Evolutionary conservation across 2,329 filamentous ascomycete genomes (phyloP).

Genomic region (Westerdykella aurantiaca): DNA sequence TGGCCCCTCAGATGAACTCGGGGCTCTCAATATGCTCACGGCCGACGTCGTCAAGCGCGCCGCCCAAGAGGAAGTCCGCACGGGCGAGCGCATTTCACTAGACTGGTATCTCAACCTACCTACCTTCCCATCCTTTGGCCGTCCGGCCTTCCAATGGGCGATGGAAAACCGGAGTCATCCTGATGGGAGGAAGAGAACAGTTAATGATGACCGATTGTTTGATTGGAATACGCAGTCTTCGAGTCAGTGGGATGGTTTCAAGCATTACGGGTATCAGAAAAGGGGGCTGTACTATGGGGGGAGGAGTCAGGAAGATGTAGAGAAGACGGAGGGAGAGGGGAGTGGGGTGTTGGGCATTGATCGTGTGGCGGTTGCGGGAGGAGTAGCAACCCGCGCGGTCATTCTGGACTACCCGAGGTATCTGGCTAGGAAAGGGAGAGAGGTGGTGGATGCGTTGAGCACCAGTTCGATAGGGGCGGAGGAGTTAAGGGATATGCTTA

Average conservation of each 20-base stretch:
- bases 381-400: slow-evolving; percentile 26
- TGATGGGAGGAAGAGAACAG: slow-evolving; percentile 22
- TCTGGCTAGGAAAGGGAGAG: slow-evolving; percentile 14
- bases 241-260: slow-evolving; percentile 38
- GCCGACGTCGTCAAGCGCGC: slow-evolving; percentile 40
- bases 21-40: slow-evolving; percentile 52
- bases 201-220: slow-evolving; percentile 34
- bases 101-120: slow-evolving; percentile 41
- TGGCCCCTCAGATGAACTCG: slow-evolving; percentile 47
- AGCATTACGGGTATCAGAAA: slow-evolving; percentile 41
- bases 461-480: slow-evolving; percentile 17
- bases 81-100: slow-evolving; percentile 35
- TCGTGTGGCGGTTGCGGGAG: slow-evolving; percentile 21
- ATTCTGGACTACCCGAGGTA: slow-evolving; percentile 32
- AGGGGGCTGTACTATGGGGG: slow-evolving; percentile 41
- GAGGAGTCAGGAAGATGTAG: slow-evolving; percentile 35
- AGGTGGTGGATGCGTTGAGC: slow-evolving; percentile 17
- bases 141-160: slow-evolving; percentile 26
- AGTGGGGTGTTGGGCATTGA: slow-evolving; percentile 41
- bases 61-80: slow-evolving; percentile 41
- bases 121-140: slow-evolving; percentile 34
- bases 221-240: slow-evolving; percentile 37
- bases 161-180: slow-evolving; percentile 24
- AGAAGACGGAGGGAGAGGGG: slow-evolving; percentile 13
- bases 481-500: slow-evolving; percentile 27